A percentile compares a stretch with the other conserved stretches of the same genome.
These are phyloP conservation scores for Leccinum pellstonianum DNA, from an alignment of 768 basidiomycete species.

Conservation along the genomic window DNA sequence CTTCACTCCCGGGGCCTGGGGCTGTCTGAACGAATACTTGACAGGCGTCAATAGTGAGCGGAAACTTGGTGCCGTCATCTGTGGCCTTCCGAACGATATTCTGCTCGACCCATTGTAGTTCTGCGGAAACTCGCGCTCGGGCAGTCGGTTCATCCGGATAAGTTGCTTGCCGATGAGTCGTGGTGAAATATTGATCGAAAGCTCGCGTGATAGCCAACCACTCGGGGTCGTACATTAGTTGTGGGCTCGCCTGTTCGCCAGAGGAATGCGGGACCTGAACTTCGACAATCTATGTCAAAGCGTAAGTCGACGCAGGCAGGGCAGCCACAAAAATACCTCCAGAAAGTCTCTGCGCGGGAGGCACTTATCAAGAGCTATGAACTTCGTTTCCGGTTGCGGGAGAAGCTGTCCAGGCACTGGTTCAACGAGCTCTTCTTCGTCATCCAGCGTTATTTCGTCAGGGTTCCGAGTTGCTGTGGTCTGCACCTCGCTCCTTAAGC, in stretches of 20 bases:
- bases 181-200: conserved; percentile 76
- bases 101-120: conserved; percentile 64
- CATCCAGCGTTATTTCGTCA: conserved; percentile 51
- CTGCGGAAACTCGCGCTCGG: conserved; percentile 53
- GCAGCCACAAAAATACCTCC: conserved; percentile 50
- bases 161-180: conserved; percentile 42
- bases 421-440: conserved; percentile 46
- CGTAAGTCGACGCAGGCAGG: background rate
- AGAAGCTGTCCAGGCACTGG: conserved; percentile 31
- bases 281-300: conserved; percentile 63
- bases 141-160: conserved; percentile 60
- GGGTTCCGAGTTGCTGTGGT: conserved; percentile 38
- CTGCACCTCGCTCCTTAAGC: conserved; percentile 35
- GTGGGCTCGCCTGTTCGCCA: conserved; percentile 25
- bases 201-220: conserved; percentile 95
- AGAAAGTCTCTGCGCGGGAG: conserved; percentile 72
- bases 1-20: conserved; percentile 47
- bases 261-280: conserved; percentile 36
- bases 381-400: conserved; percentile 53
- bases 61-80: background rate
- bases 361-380: conserved; percentile 92
- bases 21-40: conserved; percentile 73
- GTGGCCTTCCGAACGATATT: conserved; percentile 42
- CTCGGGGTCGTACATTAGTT: conserved; percentile 75
- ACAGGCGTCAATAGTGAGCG: conserved; percentile 44